Base-by-base conservation (phyloP, 805 yeast genomes). In the Zygoascus bituminiphila region DNA sequence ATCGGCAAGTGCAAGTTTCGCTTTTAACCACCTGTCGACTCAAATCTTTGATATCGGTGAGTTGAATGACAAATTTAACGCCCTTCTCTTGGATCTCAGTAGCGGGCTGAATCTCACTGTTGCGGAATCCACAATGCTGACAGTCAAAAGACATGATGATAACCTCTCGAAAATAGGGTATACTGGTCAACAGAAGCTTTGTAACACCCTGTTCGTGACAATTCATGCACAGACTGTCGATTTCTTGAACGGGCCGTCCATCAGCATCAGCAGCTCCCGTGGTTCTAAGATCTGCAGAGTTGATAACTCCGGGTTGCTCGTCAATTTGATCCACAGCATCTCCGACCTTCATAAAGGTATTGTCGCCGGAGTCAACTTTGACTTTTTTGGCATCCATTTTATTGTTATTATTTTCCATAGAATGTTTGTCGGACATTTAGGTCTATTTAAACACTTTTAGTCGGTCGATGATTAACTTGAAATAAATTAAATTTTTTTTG, bases 51-150 rank as follows among this genome's bases (percentile, higher is more conserved):
- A 75, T 73, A 14, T 61, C 60, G 63, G 85, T 95, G 42, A 91
- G 67, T 62, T 80, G 79, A 53, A 89, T 69, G 23, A 76, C 70
- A 64, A 84, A 86, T 59, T 79, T 77, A 20, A 83, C 67, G 29
- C 98, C 99, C 67, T 85, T 86, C 58, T 84, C 91, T 59, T 91
- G 95, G 54, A 93, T 88, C 48, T 78, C 78, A 4, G 93, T 81
- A 5, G 98, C 99, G n/a, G 97, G 84, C 71, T 93, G 98, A 57
- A 93, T 78, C 68, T 93, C 98, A 36, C 87, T 78, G 73, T 88
- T 91, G 63, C 82, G 85, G 63, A 87, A 79, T 0, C 87, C 86
- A 72, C 99, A 93, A 66, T 89, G 97, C 23, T 93, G 91, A 67
- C 99, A 93, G 56, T 82, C 86, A 66, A 93, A 93, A 1, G 97